Conservation (phyloP, 2,329 filamentous ascomycete genomes). For the Fusarium algeriense region DNA sequence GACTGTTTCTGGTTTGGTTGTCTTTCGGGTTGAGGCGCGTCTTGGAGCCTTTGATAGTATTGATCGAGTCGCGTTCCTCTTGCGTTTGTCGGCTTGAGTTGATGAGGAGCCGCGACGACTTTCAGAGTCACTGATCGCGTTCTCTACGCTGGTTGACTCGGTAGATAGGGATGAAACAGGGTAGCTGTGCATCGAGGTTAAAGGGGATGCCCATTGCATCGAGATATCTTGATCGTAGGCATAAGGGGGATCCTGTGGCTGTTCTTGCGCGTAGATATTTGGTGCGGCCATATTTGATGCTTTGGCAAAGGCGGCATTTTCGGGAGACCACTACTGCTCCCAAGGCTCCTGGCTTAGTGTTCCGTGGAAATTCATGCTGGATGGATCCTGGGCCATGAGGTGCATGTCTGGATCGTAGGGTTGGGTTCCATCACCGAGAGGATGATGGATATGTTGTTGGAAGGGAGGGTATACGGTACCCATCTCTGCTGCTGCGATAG, state of each 20-base stretch:
- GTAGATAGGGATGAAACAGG: neutral
- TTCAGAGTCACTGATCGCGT: neutral
- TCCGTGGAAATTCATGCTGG: rapidly evolving
- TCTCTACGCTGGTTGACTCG: neutral
- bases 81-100: neutral
- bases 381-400: neutral
- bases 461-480: too few species aligned
- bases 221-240: rapidly evolving
- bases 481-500: too few species aligned
- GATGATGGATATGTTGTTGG: neutral
- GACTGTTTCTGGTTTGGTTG: rapidly evolving
- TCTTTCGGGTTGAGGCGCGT: neutral
- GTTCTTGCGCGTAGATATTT: neutral
- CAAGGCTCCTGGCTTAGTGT: neutral
- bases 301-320: neutral
- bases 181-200: neutral
- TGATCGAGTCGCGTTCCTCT: neutral
- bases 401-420: neutral
- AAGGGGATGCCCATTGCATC: neutral
- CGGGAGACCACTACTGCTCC: neutral
- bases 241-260: neutral
- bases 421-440: neutral
- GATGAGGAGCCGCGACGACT: neutral
- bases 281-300: too few species aligned
- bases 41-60: neutral